phyloP scores from a whole-genome alignment of 2,329 filamentous ascomycete genomes.

The Leptosphaerulina australis region DNA sequence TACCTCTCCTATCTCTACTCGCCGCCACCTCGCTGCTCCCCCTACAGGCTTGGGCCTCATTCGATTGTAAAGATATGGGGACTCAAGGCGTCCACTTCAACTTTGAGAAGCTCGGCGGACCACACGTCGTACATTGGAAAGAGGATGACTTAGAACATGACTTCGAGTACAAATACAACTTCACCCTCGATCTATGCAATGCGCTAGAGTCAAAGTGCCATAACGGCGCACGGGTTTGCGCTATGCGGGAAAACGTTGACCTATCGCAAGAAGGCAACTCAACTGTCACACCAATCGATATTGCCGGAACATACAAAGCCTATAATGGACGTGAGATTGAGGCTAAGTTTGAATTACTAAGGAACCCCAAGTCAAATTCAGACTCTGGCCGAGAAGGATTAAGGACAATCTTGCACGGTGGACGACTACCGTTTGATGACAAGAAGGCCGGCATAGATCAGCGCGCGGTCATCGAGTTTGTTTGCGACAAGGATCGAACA shows the following conservation, averaged over 20 bases:
- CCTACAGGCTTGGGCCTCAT: slow-evolving; percentile 40
- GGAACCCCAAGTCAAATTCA: slow-evolving; percentile 65
- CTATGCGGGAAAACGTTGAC: slow-evolving; percentile 66
- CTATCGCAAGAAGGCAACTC: slow-evolving; percentile 56
- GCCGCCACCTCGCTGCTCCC: slow-evolving; percentile 35
- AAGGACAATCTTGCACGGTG: slow-evolving; percentile 69
- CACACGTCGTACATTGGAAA: slow-evolving; percentile 69
- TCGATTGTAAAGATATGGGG: slow-evolving; percentile 68
- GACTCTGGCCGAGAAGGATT: slow-evolving; percentile 75
- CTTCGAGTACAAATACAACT: slow-evolving; percentile 73
- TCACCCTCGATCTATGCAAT: slow-evolving; percentile 78
- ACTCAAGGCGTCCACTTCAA: slow-evolving; percentile 68
- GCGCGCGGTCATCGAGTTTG: slow-evolving; percentile 80
- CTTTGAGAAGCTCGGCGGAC: slow-evolving; percentile 67
- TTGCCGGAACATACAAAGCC: slow-evolving; percentile 72
- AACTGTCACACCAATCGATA: slow-evolving; percentile 67
- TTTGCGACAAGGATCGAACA: slow-evolving; percentile 75
- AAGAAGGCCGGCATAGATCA: slow-evolving; percentile 63
- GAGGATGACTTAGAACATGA: slow-evolving; percentile 52
- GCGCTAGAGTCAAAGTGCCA: slow-evolving; percentile 71
- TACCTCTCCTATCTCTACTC: slow-evolving; percentile 32
- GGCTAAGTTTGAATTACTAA: slow-evolving; percentile 69
- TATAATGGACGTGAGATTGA: slow-evolving; percentile 65
- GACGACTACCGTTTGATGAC: slow-evolving; percentile 54
- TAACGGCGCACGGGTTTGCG: slow-evolving; percentile 76